Conservation (phyloP, 805 yeast genomes). For the Clavispora vitiphila region DNA sequence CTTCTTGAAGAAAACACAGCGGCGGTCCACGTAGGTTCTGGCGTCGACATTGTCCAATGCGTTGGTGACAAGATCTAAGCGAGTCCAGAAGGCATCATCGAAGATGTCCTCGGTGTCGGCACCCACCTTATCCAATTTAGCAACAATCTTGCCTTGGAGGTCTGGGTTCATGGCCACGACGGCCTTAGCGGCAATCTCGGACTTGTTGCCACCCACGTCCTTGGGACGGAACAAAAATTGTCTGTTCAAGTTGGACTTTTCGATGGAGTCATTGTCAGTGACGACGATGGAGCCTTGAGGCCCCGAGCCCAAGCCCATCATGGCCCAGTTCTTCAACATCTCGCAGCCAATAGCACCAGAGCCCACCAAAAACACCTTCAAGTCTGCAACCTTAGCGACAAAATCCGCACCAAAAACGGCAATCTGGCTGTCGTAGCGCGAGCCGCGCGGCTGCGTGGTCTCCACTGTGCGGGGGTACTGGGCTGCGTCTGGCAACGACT, state of each 20-base stretch:
- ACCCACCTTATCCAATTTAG: constrained; percentile 85
- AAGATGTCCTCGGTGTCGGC: constrained; percentile 86
- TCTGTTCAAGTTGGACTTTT: constrained; percentile 91
- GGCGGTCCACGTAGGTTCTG: constrained; percentile 93
- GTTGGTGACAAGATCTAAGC: constrained; percentile 85
- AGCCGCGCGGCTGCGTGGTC: constrained; percentile 66
- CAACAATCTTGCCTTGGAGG: constrained; percentile 67
- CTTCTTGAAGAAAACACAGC: constrained; percentile 89
- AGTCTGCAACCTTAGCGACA: constrained; percentile 68
- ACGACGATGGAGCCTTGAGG: constrained; percentile 77
- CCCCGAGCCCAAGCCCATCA: constrained; percentile 93
- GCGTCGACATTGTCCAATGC: constrained; percentile 98
- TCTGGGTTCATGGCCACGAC: constrained; percentile 84
- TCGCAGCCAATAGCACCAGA: constrained; percentile 99
- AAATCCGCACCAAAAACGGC: constrained; percentile 86
- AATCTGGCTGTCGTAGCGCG: constrained; percentile 92
- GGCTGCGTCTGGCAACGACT: constrained; percentile 68
- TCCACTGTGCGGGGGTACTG: constrained; percentile 60
- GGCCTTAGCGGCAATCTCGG: constrained; percentile 86
- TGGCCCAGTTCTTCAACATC: constrained; percentile 96
- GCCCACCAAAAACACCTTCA: constrained; percentile 87
- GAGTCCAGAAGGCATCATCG: constrained; percentile 79
- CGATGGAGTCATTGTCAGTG: constrained; percentile 94
- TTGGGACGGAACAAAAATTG: constrained; percentile 92
- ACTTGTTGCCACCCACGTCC: constrained; percentile 89